A percentile compares a stretch with the other conserved stretches of the same genome.
Conservation (phyloP, 108 stramenopile genomes). For the Cyclotella atomus region DNA sequence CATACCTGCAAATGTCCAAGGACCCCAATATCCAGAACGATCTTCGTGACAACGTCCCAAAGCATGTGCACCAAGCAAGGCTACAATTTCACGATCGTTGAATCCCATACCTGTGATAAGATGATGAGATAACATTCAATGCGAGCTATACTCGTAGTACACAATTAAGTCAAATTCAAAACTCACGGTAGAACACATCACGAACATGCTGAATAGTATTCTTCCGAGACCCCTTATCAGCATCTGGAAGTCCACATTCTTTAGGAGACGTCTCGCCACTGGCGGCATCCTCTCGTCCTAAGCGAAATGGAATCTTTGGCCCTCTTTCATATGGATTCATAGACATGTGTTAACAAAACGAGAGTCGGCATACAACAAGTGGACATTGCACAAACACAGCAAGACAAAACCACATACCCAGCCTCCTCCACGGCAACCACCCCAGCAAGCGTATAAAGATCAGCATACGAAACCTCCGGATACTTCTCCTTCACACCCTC, state of each 20-base stretch:
- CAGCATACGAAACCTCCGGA: conserved; percentile 90
- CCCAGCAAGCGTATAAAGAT: conserved; percentile 94
- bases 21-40: conserved; percentile 85
- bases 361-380: no score
- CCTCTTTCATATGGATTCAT: conserved; percentile 65
- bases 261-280: conserved; percentile 73
- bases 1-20: conserved; percentile 95
- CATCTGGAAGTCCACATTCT: conserved; percentile 90
- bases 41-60: conserved; percentile 95
- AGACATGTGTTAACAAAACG: no score
- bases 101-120: conserved; percentile 47
- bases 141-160: no score
- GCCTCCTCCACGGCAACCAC: conserved; percentile 66
- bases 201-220: conserved; percentile 83
- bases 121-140: no score
- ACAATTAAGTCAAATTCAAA: no score
- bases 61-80: conserved; percentile 96
- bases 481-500: conserved; percentile 86
- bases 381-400: no score
- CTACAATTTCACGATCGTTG: conserved; percentile 94
- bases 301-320: conserved; percentile 79
- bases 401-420: no score
- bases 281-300: conserved; percentile 73
- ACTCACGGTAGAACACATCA: conserved; percentile 96
- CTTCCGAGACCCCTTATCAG: conserved; percentile 83